Base-by-base conservation (phyloP, 306 rosid species). In the Quercus aquifolioides region DNA sequence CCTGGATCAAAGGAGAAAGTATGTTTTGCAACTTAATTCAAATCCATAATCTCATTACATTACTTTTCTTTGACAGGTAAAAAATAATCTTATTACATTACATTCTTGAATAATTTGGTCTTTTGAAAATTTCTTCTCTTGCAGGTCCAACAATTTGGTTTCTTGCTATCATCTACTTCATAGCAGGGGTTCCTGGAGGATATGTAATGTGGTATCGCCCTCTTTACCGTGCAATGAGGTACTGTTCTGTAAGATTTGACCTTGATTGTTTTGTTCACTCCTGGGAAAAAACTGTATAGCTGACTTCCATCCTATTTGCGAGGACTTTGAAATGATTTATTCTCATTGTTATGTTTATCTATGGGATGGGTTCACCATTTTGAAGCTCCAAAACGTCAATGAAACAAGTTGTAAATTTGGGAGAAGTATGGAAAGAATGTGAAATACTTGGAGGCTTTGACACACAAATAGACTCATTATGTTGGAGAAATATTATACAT, bases 201-300 rank as follows among this genome's bases (percentile, higher is more conserved):
- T 95, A 88, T 82, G 92, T 89, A 71, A 21, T 91, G 82, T 95
- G 99, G 99, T 93, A 95, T 84, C 99, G 99, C 70, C 98, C 99
- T 43, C 99, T 95, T 87, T 95, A 93, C 81, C 96, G 94, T 12
- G 99, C 99, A 28, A 89, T 79, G 86, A 95, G 99, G 99, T 95
- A 90, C 43, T 74, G n/a, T 63, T 74, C 73, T 57, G 49, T 74
- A 15, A 74, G 62, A 28, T 81, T 74, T 54, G 33, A 56, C 55
- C 52, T 35, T 52, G 69, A 21, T 35, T 76, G 67, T 83, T 20
- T 60, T 62, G 76, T 77, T 76, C 74, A 33, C 74, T 26, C 73
- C 60, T 20, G 26, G 57, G 79, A 78, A 74, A 67, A 65, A 69
- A 79, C 49, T 75, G 58, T 83, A 81, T n/a, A 57, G 62, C 51